Percentiles rank a stretch among this genome's conserved stretches.
phyloP scores from a whole-genome alignment of 1,139 yeast species.

The Maudiozyma humilis region DNA sequence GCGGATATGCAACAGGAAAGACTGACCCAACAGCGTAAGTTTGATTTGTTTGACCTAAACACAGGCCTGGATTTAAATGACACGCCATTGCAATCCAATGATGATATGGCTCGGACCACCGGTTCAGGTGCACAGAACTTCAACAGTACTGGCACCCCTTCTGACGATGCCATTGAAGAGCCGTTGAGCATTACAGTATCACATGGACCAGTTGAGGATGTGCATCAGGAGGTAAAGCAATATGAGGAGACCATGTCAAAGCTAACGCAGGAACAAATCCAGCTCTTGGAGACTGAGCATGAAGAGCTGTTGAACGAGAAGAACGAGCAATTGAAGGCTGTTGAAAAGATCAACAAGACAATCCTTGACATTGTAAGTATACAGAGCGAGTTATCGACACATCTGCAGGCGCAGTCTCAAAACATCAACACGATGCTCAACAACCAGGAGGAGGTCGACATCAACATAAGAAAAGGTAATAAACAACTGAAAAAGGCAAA shows the following conservation, averaged over 20 bases:
- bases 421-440: conserved; percentile 60
- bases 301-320: conserved; percentile 54
- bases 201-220: conserved; percentile 22
- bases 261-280: conserved; percentile 55
- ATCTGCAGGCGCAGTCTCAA: conserved; percentile 67
- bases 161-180: conserved; percentile 1
- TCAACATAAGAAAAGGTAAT: conserved; percentile 69
- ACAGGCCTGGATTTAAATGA: conserved; percentile 10
- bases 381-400: conserved; percentile 70
- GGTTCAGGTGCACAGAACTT: conserved; percentile 12
- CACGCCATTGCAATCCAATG: background rate
- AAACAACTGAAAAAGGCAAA: conserved; percentile 65
- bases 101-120: background rate
- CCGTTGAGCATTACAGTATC: conserved; percentile 17
- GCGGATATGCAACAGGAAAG: conserved; percentile 28
- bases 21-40: conserved; percentile 20
- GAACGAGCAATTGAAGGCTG: conserved; percentile 59
- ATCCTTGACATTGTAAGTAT: conserved; percentile 72
- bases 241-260: conserved; percentile 30
- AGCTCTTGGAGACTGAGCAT: conserved; percentile 65
- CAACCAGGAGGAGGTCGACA: conserved; percentile 61
- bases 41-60: conserved; percentile 22
- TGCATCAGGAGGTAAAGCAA: conserved; percentile 30
- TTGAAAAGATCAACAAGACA: conserved; percentile 63
- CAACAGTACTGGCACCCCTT: background rate